Conservation (phyloP, 441 rosid genomes). For the Populus hybrid region DNA sequence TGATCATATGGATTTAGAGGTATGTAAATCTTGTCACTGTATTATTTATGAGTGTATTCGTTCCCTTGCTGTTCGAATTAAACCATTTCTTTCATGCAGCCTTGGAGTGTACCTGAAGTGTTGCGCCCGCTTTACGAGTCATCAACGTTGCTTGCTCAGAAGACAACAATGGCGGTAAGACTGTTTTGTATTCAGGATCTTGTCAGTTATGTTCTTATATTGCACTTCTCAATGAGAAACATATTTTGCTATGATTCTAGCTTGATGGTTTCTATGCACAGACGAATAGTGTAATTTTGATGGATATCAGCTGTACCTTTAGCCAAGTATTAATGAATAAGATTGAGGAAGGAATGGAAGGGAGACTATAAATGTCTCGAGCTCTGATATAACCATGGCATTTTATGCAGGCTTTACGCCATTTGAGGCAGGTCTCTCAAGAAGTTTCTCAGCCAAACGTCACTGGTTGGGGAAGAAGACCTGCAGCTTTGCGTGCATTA, state of each 20-base stretch:
- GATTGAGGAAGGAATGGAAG: background rate
- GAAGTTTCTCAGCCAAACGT: slow-evolving; percentile 81
- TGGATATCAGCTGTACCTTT: background rate
- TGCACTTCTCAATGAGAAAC: background rate
- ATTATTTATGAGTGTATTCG: background rate
- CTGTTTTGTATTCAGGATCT: slow-evolving; percentile 9
- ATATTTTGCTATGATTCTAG: background rate
- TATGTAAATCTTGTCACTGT: slow-evolving; percentile 10
- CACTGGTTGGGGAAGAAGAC: slow-evolving; percentile 92
- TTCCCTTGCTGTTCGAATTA: slow-evolving; percentile 15
- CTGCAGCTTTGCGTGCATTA: slow-evolving; percentile 90
- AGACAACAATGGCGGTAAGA: slow-evolving; percentile 88
- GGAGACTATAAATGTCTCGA: background rate
- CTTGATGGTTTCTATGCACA: background rate
- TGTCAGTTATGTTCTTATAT: slow-evolving; percentile 6
- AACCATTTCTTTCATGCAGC: slow-evolving; percentile 40
- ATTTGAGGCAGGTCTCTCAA: slow-evolving; percentile 87
- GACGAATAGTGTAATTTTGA: background rate
- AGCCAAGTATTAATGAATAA: background rate
- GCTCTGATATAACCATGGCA: slow-evolving; percentile 6
- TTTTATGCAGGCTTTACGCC: slow-evolving; percentile 67
- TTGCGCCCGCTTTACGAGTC: slow-evolving; percentile 92
- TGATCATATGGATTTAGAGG: slow-evolving; percentile 97
- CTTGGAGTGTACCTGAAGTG: slow-evolving; percentile 97
- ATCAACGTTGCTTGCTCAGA: slow-evolving; percentile 87